Evolutionary conservation across 495 filamentous ascomycete species (phyloP), one percentile per base, ranked within the genome.

Genomic region (Penicillium herquei): DNA sequence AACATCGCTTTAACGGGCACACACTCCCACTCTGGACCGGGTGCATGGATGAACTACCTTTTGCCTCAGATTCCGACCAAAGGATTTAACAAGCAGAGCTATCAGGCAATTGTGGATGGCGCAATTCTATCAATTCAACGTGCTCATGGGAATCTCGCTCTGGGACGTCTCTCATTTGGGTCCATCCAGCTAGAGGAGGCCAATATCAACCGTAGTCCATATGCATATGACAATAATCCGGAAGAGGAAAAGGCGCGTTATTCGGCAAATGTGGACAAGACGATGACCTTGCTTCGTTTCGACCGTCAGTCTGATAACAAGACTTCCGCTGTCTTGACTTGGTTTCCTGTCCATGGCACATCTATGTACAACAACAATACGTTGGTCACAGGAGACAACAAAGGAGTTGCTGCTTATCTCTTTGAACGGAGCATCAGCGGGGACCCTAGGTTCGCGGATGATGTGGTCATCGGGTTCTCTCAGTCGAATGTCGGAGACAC

Each of bases 401-500:
- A 98, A 71, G 93, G 93, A 12, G 91, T 96, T 5, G 94, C 93
- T 16, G 92, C 93, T 1, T 85, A 86, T 59, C 71, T 94, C 7
- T 89, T 97, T 54, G 93, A 98, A 67, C 81, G 89, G 61, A 87
- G 82, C 43, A 78, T 88, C 10, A 65, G 72, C 32, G 75, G 77
- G 3, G 76, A 81, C 8, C 59, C 68, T 0, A 68, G 75, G 10
- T 83, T 83, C 33, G 79, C 85, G 0, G 47, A 86, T 18, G 81
- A 78, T n/a, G 96, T 92, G 57, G 88, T 98, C 14, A 90, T 95
- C 2, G 93, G 91, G 10, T 98, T 98, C 67, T 95, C 92, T 0
- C 94, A 97, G 69, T 85, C 94, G 0, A 97, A 89, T 64, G 92
- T 97, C 32, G 94, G 94, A 4, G 94, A 98, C 61, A 96, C 91